Conservation (phyloP, 78 protist species). For the Bodo saltans region DNA sequence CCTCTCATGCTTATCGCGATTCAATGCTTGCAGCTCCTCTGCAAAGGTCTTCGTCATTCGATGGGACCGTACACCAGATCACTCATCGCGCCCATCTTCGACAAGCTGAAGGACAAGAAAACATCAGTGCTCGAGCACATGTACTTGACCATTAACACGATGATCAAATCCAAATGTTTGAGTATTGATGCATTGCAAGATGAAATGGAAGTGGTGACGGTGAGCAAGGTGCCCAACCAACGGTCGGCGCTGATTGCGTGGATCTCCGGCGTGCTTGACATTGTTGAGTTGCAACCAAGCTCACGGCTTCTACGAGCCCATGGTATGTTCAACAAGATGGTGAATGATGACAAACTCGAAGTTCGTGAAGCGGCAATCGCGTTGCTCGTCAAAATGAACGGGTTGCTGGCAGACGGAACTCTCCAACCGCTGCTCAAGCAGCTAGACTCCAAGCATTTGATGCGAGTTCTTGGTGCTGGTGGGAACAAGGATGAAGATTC, state of each 20-base stretch:
- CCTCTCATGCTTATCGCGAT: not conserved
- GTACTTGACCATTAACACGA: not conserved
- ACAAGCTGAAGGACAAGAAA: not conserved
- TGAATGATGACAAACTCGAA: not conserved
- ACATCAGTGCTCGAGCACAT: not conserved
- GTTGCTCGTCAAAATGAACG: too few relatives aligned
- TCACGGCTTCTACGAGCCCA: not conserved
- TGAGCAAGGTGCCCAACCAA: not conserved
- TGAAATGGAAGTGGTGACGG: not conserved
- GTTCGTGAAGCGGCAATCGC: not conserved
- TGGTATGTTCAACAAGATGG: not conserved
- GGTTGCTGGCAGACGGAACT: too few relatives aligned
- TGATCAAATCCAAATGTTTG: not conserved
- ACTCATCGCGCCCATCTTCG: not conserved
- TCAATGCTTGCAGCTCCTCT: not conserved
- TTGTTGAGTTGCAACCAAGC: not conserved
- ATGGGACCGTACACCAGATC: not conserved
- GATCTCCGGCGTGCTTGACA: not conserved
- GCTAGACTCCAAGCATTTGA: too few relatives aligned
- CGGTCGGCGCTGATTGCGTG: not conserved
- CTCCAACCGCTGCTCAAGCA: too few relatives aligned
- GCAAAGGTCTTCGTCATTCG: not conserved
- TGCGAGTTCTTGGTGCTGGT: too few relatives aligned
- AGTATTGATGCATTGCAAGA: not conserved
- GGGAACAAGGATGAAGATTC: too few relatives aligned